Evolutionary conservation across 495 filamentous ascomycete species (phyloP), one percentile per base, ranked within the genome.

Genomic region (Cairneyella variabilis): DNA sequence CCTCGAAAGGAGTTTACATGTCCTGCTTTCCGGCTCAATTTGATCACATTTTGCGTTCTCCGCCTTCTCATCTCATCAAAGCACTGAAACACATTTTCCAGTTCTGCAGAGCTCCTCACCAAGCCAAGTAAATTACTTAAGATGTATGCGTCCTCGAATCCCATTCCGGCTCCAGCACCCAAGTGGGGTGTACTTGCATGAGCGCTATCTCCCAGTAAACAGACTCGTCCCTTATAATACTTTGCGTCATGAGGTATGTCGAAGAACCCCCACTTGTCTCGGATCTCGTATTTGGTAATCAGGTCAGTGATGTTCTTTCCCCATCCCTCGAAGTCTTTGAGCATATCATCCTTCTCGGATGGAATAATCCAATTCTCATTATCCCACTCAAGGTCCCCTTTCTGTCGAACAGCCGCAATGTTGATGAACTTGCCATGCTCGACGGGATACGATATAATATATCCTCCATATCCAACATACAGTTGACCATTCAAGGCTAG

Each of bases 161-260:
- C 51, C 52, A 54, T 54, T 5, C 72, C 64, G 1, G 73, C 73
- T 0, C 73, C 72, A 3, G 64, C 67, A 8, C 73, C 73, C n/a
- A 70, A 64, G 48, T 68, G 62, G 27, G 73, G 73, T 17, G 53
- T 67, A 3, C 62, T 61, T 3, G 71, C 74, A 57, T 77, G 74
- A 3, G 73, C 73, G 16, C 72, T 69, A 46, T 76, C 73, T 0
- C 73, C 73, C 11, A 60, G 61, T 3, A 76, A 37, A 50, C 65
- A 69, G 0, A 71, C 34, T 0, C 62, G 40, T 0, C 64, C 66
- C 11, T 39, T 14, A 18, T 51, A 52, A 53, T 70, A 76, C 18
- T 56, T 42, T 3, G 48, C 28, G 3, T 43, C 38, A 21, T 56
- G 53, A 1, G 22, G 37, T 2, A 56, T 23, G 37, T 56, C 53